A percentile compares a stretch with the other conserved stretches of the same genome.
phyloP scores from a whole-genome alignment of 2,329 filamentous ascomycete species.

The Myriangium duriaei region DNA sequence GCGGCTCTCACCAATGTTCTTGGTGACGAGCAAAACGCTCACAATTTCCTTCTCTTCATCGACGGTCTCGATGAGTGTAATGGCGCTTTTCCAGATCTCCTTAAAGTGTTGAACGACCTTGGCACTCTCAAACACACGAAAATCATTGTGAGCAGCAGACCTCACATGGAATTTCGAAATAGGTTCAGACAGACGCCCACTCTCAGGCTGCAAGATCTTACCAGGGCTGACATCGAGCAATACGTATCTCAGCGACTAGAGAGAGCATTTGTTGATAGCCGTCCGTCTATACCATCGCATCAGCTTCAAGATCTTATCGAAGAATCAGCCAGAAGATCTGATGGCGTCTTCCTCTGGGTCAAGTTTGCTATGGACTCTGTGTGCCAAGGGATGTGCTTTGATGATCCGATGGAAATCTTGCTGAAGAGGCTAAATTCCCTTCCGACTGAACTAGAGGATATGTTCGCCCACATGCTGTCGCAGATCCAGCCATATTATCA shows the following conservation, averaged over 20 bases:
- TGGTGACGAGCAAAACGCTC: not conserved
- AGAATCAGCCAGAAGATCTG: not conserved
- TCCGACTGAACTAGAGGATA: slow-evolving; percentile 1
- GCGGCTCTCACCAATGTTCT: not conserved
- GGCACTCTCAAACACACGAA: not conserved
- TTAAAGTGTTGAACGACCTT: not conserved
- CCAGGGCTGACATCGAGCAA: not conserved
- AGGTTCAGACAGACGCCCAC: not conserved
- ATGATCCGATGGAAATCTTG: not conserved
- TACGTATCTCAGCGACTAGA: not conserved
- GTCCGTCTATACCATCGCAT: not conserved
- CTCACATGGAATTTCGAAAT: not conserved
- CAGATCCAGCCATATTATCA: not conserved
- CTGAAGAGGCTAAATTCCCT: not conserved
- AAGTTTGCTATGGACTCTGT: not conserved
- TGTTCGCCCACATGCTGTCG: slow-evolving; percentile 1
- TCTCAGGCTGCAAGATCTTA: slow-evolving; percentile 2
- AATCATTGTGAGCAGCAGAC: slow-evolving; percentile 1
- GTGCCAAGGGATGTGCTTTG: not conserved
- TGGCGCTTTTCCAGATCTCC: not conserved
- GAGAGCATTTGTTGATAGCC: not conserved
- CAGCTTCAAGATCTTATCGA: not conserved
- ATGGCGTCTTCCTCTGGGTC: slow-evolving; percentile 5
- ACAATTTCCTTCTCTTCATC: not conserved
- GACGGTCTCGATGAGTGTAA: slow-evolving; percentile 6